A percentile compares a stretch with the other conserved stretches of the same genome.
Evolutionary conservation across 352 stramenopile species (phyloP).

Genomic region (Pelagophyceae sp.): DNA sequence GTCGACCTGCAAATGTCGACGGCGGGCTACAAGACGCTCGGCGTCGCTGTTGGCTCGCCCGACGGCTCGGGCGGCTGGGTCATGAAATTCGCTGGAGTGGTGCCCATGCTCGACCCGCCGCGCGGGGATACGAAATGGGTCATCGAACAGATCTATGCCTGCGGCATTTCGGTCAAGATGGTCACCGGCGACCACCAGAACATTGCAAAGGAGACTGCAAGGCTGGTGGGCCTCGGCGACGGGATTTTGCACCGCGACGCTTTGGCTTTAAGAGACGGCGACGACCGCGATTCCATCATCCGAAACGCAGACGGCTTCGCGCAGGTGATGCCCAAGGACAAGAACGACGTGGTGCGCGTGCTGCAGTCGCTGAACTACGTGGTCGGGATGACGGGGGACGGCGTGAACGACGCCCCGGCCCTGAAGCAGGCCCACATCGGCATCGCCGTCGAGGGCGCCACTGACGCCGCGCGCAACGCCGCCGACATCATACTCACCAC

Average conservation of each 20-base stretch:
- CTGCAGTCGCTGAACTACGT: constrained; percentile 56
- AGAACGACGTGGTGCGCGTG: constrained; percentile 70
- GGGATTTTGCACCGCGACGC: constrained; percentile 38
- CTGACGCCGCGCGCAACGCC: constrained; percentile 64
- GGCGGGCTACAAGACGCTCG: constrained; percentile 38
- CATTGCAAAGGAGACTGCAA: constrained; percentile 82
- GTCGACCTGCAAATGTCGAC: constrained; percentile 14
- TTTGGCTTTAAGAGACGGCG: constrained; percentile 32
- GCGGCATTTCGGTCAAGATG: constrained; percentile 80
- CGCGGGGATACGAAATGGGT: constrained; percentile 83
- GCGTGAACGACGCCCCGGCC: constrained; percentile 86
- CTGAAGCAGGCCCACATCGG: constrained; percentile 86
- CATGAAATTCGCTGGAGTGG: constrained; percentile 82
- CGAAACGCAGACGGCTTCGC: constrained; percentile 77
- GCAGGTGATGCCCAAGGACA: constrained; percentile 65
- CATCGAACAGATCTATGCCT: constrained; percentile 69
- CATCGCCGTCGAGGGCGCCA: constrained; percentile 76
- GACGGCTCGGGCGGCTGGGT: constrained; percentile 39
- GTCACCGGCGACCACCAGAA: constrained; percentile 83
- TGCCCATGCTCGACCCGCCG: constrained; percentile 86
- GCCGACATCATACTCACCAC: constrained; percentile 87
- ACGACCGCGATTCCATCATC: constrained; percentile 61
- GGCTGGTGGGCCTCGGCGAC: constrained; percentile 71
- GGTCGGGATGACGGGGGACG: constrained; percentile 79
- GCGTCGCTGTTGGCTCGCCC: constrained; percentile 27